These are phyloP conservation scores for Noccaea caerulescens DNA, from an alignment of 345 rosid genomes.

Conservation along the genomic window DNA sequence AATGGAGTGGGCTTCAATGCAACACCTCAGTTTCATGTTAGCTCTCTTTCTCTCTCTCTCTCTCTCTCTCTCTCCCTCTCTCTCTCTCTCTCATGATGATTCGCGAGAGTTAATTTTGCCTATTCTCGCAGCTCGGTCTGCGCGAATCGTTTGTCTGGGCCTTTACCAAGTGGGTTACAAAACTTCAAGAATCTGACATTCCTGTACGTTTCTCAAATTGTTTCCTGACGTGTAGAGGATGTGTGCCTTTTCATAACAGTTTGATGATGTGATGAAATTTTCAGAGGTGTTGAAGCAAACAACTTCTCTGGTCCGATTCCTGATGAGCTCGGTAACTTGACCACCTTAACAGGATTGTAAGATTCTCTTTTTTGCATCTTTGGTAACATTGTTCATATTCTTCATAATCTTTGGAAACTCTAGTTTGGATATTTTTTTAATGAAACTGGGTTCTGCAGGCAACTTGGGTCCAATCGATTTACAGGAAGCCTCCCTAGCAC, in stretches of 20 bases:
- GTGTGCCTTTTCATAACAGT: neutral
- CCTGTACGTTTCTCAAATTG: slow-evolving; percentile 43
- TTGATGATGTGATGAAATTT: slow-evolving; percentile 3
- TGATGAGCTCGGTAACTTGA: slow-evolving; percentile 53
- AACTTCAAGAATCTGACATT: slow-evolving; percentile 48
- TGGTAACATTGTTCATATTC: neutral
- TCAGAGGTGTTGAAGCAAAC: slow-evolving; percentile 58
- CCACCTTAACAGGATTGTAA: slow-evolving; percentile 51
- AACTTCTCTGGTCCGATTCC: slow-evolving; percentile 56
- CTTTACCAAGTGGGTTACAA: slow-evolving; percentile 51
- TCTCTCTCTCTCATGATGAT: no score
- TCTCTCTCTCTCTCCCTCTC: neutral
- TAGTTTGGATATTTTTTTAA: neutral
- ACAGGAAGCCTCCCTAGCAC: slow-evolving; percentile 47
- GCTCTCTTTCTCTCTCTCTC: slow-evolving; percentile 12
- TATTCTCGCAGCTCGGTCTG: slow-evolving; percentile 44
- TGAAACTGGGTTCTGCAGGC: slow-evolving; percentile 35
- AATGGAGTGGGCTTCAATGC: slow-evolving; percentile 55
- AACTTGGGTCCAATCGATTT: slow-evolving; percentile 48
- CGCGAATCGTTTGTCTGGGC: slow-evolving; percentile 54
- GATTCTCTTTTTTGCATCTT: neutral
- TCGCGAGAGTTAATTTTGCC: neutral
- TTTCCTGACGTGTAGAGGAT: neutral
- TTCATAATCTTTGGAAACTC: neutral
- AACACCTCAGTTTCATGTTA: slow-evolving; percentile 50